Evolutionary conservation across 257 asterid genomes (phyloP), one percentile per base, ranked within the genome.

Genomic region (Phtheirospermum japonicum): DNA sequence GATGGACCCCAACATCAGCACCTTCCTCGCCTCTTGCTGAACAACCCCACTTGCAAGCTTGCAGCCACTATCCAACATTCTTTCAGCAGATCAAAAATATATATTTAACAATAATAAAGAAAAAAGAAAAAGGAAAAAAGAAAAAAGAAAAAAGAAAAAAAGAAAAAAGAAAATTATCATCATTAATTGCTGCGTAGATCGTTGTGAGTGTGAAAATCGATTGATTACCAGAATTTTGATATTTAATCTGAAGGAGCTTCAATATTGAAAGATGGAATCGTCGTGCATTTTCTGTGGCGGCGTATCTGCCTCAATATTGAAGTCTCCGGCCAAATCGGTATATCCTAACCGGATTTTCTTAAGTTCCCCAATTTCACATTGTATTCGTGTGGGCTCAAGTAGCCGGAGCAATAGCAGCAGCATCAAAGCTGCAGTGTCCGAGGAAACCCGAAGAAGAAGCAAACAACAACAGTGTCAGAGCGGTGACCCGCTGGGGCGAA

Each of bases 401-500:
- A 33, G 59, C 28, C 49, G 66, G 8, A 68, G 31, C 63, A 49
- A 55, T 42, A 73, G 74, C 53, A 75, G 45, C 73, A 78, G 82
- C 48, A 79, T 23, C 28, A 82, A 49, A 75, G 54, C 53, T 69
- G 77, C 43, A 75, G 65, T 61, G 33, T 49, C 65, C 31, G 65
- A 51, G 11, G 67, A 37, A 30, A 8, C 53, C 17, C 48, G 26
- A 50, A 42, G 39, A 10, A 42, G 61, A 13, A 52, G 54, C 50
- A 39, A 64, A 14, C 10, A 17, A 36, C 42, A 36, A 36, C 46
- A 76, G 65, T 37, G 68, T 73, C 82, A 84, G 68, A 88, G 81
- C 17, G 96, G 98, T 5, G 96, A 91, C 70, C 98, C 96, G 9
- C 55, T 88, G 19, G 96, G 98, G 28, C 63, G 85, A 52, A 82